phyloP scores from a whole-genome alignment of 2,329 filamentous ascomycete species.

The Didymosphaeria variabile region DNA sequence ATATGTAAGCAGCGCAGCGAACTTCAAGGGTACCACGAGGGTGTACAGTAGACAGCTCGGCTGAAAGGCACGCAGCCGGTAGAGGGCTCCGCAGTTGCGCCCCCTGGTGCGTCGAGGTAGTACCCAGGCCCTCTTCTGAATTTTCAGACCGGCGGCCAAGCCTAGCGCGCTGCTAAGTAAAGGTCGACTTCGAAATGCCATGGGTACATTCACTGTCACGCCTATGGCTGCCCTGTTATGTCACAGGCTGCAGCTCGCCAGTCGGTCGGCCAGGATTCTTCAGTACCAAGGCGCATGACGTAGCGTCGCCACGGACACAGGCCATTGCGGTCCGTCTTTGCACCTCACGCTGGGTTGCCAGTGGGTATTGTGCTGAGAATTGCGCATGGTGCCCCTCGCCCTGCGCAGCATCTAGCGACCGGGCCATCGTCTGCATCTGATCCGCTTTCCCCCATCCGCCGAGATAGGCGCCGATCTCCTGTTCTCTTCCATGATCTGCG shows the following conservation, averaged over 20 bases:
- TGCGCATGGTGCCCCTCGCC: constrained; percentile 1
- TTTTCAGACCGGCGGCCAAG: background rate
- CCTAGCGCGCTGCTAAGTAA: constrained; percentile 1
- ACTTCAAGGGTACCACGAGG: background rate
- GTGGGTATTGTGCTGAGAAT: constrained; percentile 4
- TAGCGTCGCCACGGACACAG: background rate
- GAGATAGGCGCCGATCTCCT: background rate
- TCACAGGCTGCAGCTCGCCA: background rate
- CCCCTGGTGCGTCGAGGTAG: background rate
- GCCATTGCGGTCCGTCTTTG: background rate
- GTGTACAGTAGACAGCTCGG: too few relatives aligned
- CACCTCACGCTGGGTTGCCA: background rate
- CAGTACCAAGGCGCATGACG: background rate
- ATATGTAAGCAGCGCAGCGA: background rate
- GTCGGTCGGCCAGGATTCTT: background rate
- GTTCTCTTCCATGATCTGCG: constrained; percentile 7
- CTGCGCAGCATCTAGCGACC: background rate
- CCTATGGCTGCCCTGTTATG: background rate
- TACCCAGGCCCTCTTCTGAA: background rate
- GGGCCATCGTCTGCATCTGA: background rate
- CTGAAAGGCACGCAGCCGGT: too few relatives aligned
- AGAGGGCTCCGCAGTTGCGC: background rate
- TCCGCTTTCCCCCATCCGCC: background rate
- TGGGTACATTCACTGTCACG: background rate
- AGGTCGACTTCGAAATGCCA: background rate